Evolutionary conservation across 805 yeast genomes (phyloP).

Genomic region (Candida rishiriensis): DNA sequence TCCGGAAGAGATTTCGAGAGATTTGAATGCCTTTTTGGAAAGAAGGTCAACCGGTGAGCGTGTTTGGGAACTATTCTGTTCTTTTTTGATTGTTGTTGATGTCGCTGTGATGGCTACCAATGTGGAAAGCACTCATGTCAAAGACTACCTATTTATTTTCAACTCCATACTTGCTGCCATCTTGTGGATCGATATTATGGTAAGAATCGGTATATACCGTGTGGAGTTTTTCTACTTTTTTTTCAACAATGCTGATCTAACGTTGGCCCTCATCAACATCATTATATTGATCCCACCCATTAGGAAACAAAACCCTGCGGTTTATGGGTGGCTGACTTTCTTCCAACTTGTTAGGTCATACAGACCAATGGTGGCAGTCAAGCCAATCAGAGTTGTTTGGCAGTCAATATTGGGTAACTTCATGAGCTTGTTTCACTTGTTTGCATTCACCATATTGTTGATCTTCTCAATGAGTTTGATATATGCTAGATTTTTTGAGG

Average conservation of each 20-base stretch:
- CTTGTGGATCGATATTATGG: conserved; percentile 46
- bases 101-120: conserved; percentile 46
- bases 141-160: conserved; percentile 29
- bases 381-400: conserved; percentile 62
- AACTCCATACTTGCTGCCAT: conserved; percentile 44
- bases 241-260: conserved; percentile 47
- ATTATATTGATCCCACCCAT: conserved; percentile 51
- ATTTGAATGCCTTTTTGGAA: neutral
- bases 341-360: conserved; percentile 72
- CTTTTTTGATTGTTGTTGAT: conserved; percentile 34
- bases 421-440: conserved; percentile 57
- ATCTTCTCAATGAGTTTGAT: conserved; percentile 57
- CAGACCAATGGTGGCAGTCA: conserved; percentile 52
- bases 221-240: conserved; percentile 43
- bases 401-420: conserved; percentile 58
- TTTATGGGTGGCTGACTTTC: conserved; percentile 71
- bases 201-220: conserved; percentile 45
- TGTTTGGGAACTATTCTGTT: conserved; percentile 24
- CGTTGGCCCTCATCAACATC: conserved; percentile 53
- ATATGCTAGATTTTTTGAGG: conserved; percentile 64
- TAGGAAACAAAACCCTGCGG: conserved; percentile 41
- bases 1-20: neutral
- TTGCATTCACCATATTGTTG: conserved; percentile 63
- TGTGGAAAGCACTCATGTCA: conserved; percentile 24
- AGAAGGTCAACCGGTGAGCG: neutral